A percentile compares a stretch with the other conserved stretches of the same genome.
These are phyloP conservation scores for Metschnikowia continentalis DNA, from an alignment of 805 yeast genomes.

Conservation along the genomic window DNA sequence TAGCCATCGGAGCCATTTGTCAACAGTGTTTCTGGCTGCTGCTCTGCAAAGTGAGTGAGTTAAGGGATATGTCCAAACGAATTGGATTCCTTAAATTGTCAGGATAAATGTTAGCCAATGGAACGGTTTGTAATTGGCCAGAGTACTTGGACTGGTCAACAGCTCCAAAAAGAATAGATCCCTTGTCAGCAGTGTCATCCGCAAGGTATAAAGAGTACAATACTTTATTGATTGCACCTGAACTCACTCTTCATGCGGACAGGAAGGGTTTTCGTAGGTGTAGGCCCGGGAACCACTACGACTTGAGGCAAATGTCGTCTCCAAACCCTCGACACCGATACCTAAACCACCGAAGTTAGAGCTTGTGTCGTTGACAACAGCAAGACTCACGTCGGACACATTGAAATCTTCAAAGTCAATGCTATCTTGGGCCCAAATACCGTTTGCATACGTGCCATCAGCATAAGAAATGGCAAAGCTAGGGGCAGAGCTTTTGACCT, in stretches of 20 bases:
- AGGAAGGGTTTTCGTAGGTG: constrained; percentile 66
- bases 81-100: constrained; percentile 28
- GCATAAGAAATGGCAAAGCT: constrained; percentile 44
- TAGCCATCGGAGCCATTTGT: too few species aligned
- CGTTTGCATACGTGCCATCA: constrained; percentile 46
- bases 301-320: constrained; percentile 45
- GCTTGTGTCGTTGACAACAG: constrained; percentile 64
- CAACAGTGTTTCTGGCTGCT: constrained; percentile 11
- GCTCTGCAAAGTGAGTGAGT: constrained; percentile 26
- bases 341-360: constrained; percentile 71
- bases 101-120: constrained; percentile 35
- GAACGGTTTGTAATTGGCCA: constrained; percentile 31
- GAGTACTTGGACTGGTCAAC: constrained; percentile 40
- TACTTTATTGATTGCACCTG: constrained; percentile 52
- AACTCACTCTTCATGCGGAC: constrained; percentile 48
- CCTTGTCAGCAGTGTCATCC: constrained; percentile 25
- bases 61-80: constrained; percentile 47
- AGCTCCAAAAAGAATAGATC: constrained; percentile 41
- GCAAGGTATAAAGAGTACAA: constrained; percentile 64
- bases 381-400: constrained; percentile 57
- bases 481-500: constrained; percentile 36
- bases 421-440: constrained; percentile 59
- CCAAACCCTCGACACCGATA: constrained; percentile 66
- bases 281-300: constrained; percentile 14
- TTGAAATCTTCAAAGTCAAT: constrained; percentile 48